Evolutionary conservation across 441 rosid species (phyloP), one percentile per base, ranked within the genome.

Genomic region (Jatropha multifida): DNA sequence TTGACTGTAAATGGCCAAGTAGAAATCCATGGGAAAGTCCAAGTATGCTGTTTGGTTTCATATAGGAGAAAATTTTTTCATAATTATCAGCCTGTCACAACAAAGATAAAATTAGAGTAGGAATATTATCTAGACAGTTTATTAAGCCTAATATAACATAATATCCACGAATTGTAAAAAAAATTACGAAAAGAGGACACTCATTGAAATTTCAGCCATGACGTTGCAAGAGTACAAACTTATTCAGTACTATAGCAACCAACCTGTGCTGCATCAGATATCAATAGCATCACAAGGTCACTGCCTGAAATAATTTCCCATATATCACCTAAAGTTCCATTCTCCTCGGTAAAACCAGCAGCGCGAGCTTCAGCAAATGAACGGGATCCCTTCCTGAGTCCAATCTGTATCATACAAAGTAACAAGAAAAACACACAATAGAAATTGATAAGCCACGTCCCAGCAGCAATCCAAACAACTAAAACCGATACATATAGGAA

Each of bases 181-280:
- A 51, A 4, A 15, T 51, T 18, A 32, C 2, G 32, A 1, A 41
- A 18, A 52, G 5, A 37, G 10, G 7, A 3, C 2, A 69, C 12
- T 52, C 13, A 8, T 60, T 27, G 40, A 27, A 13, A 27, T 14
- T 17, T 2, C 0, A 12, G 32, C 7, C 49, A 52, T 56, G 52
- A 55, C 4, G 1, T 14, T 3, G 20, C 44, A 37, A 18, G 5
- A 48, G 78, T 65, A 27, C 68, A 7, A 72, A n/a, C 37, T 0
- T 7, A 13, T 9, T 11, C 3, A 72, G 6, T 52, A 23, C 1
- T 65, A 23, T 14, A 48, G 2, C 4, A 74, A 72, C 76, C 62
- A 73, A 92, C 98, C 89, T 92, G 99, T 64, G 99, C 97, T 72
- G 96, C 90, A 86, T 93, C 91, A 72, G 98, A 95, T 75, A 95